Evolutionary conservation across 163 green algal genomes (phyloP), one percentile per base, ranked within the genome.

Genomic region (Scenedesmus sp.): DNA sequence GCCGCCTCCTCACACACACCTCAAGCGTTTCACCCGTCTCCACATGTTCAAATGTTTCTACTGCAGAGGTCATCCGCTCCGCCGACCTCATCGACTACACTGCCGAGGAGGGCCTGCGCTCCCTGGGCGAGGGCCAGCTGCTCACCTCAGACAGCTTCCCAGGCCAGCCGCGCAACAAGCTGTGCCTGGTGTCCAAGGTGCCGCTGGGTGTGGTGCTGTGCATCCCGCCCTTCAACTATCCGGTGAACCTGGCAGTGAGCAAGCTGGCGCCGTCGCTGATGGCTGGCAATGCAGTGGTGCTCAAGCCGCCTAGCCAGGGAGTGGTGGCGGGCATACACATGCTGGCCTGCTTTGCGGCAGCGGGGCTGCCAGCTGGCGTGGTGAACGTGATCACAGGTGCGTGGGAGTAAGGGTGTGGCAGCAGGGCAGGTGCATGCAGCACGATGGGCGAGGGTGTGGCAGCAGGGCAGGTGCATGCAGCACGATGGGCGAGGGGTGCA

Each of bases 161-260:
- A 54, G 97, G 97, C 16, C 94, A 97, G 90, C 66, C 93, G 10
- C 94, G 98, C 82, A 99, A 96, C 94, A 99, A 99, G 94, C 84
- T 99, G 59, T 99, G 97, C 95, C 88, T 99, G 6, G 94, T 95
- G 18, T 95, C 93, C 56, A 98, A 98, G 95, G 96, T 99, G 10
- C 97, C 97, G 0, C 92, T 99, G 86, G 98, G 98, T 26, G 96
- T 98, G 12, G 96, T 99, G 34, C 95, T 99, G 77, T 96, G 93
- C 95, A 99, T 99, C 94, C 98, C 98, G 9, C 98, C 98, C 76
- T 99, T 99, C 96, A 99, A 99, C 94, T 99, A 99, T 93, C 97
- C 98, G 2, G 97, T 98, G 91, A 99, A 99, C 94, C 94, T 99
- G 59, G 97, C 97, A 10, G 97, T 99, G 6, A 98, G 95, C 91